Base-by-base conservation (phyloP, 2,329 filamentous ascomycete genomes). In the Beauveria medogensis region DNA sequence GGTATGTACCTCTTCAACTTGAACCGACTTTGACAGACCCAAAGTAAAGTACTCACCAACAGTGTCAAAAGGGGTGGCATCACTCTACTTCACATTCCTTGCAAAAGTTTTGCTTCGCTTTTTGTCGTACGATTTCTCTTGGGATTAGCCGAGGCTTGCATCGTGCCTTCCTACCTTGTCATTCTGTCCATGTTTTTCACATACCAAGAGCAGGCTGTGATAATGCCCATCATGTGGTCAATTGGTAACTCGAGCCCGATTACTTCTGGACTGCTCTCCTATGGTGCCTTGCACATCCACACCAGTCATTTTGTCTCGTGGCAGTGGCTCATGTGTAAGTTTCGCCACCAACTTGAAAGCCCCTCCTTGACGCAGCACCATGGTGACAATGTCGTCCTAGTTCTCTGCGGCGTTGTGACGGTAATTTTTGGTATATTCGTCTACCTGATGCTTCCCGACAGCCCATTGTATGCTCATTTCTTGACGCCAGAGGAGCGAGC, bases 201-300 rank as follows among this genome's bases (percentile, higher is more conserved):
- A 1, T 73, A 72, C 52, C 65, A 69, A 14, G 72, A 74, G 61
- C 73, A 75, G 54, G 66, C 68, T 3, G 66, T 69, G 1, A 26
- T 70, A 55, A 70, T 70, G 73, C 72, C 72, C 1, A 68, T 72
- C n/a, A 75, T 74, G 72, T 76, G 73, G 73, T 72, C 73, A 3
- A 68, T 73, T 28, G 73, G 73, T 1, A 74, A 74, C 57, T 67
- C 66, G 0, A 71, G 69, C 41, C 69, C 70, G 3, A 69, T 72
- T 40, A 70, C 70, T 8, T 71, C 69, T 3, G 70, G 70, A 1
- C 62, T 72, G 24, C 52, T 72, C 1, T 72, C 70, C 8, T 71
- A 71, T 20, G 69, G 69, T 1, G 69, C 70, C 6, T 53, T 71
- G 2, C 70, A 66, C 67, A 74, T 74, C 30, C 64, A 73, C 6